Conservation (phyloP, 2,329 filamentous ascomycete species). For the Xylaria arbuscula region DNA sequence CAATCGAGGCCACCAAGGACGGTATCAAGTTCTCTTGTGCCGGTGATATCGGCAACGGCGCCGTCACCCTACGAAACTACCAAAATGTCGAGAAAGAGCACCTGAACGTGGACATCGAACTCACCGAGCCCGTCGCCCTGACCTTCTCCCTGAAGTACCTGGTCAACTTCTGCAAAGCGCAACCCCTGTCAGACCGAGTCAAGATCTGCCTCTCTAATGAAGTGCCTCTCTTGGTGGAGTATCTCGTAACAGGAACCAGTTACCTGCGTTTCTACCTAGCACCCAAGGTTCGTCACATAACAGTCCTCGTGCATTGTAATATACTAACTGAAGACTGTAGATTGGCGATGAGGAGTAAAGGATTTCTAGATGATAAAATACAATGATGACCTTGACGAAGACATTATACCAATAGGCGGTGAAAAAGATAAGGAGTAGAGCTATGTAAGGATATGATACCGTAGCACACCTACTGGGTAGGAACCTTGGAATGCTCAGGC, state of each 20-base stretch:
- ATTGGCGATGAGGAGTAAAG: conserved; percentile 74
- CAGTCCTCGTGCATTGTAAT: neutral
- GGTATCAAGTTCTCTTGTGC: conserved; percentile 94
- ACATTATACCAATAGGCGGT: conserved; percentile 42
- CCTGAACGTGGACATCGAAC: conserved; percentile 86
- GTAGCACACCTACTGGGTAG: conserved; percentile 9
- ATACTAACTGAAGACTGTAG: conserved; percentile 59
- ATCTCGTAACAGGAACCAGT: conserved; percentile 81
- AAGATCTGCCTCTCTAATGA: conserved; percentile 96
- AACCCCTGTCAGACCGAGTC: conserved; percentile 81
- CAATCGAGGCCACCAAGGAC: conserved; percentile 96
- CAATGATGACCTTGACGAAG: conserved; percentile 40
- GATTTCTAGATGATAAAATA: conserved; percentile 13
- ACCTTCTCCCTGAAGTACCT: conserved; percentile 99
- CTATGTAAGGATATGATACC: conserved; percentile 32
- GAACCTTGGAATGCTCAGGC: neutral
- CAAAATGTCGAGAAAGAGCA: conserved; percentile 90
- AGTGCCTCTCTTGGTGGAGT: conserved; percentile 95
- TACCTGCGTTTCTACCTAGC: conserved; percentile 97
- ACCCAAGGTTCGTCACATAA: conserved; percentile 79
- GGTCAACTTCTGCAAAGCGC: conserved; percentile 99
- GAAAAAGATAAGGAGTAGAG: conserved; percentile 30
- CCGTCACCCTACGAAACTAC: conserved; percentile 90
- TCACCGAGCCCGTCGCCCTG: conserved; percentile 90
- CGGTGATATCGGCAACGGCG: conserved; percentile 95